Evolutionary conservation across 305 asterid species (phyloP), one percentile per base, ranked within the genome.

Genomic region (Fraxinus velutina): DNA sequence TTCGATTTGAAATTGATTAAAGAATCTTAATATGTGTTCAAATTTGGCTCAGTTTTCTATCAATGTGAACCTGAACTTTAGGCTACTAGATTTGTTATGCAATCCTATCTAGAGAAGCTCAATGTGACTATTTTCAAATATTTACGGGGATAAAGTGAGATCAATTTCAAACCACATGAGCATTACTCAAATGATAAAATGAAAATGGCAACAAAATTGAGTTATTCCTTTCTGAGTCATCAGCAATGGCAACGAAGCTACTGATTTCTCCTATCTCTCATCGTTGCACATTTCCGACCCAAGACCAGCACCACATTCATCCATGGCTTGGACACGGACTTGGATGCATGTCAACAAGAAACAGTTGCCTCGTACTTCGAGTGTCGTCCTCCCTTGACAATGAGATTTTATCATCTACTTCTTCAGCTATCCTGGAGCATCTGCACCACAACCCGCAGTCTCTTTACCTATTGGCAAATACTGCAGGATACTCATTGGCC

Each of bases 401-500:
- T 30, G 78, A 72, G 30, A 79, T 88, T 74, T 37, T 86, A 29
- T 55, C 78, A 6, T 85, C 87, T 10, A 78, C 89, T 33, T 76
- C 91, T 33, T 76, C 91, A 21, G 84, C 88, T 79, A 21, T 84
- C 4, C 27, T 82, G 47, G 89, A 85, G 78, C 88, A 85, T 76
- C 83, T 87, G 52, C 94, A 86, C 77, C 90, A 86, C 55, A 83
- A 86, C 60, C 80, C 89, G 0, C 86, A 84, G 77, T 80, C 94
- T 13, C 90, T 90, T 68, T 83, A 89, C 82, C 89, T 89, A 42
- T 78, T 95, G 62, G 98, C 92, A 4, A 97, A 93, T 42, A 57
- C 74, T 21, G 86, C 86, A 24, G 92, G 97, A 57, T 92, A 93
- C 85, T 95, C 99, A 1, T 64, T 90, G 83, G 97, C 99, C 68